Evolutionary conservation across 768 basidiomycete genomes (phyloP), one percentile per base, ranked within the genome.

Genomic region (Boletus rubropictus): DNA sequence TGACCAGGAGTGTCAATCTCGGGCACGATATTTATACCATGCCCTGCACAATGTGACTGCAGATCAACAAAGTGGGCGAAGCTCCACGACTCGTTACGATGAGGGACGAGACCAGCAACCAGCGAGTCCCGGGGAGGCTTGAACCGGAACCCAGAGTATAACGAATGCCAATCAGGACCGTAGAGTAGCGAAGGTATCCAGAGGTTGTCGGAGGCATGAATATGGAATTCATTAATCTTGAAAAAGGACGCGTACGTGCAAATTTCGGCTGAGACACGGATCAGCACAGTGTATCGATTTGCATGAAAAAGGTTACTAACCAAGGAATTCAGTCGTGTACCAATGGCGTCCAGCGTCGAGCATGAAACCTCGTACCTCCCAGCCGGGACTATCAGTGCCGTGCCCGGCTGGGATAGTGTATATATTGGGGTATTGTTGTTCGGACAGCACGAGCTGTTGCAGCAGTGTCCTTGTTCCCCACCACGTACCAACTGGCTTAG

Each of bases 331-430:
- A 0, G 67, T 59, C 5, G 66, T 56, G 42, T 69, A 74, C 69
- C 70, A 74, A 51, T 75, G 74, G 7, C 72, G 65, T n/a, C 71
- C 74, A 6, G 62, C 67, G 48, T 75, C 74, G 2, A 74, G 61
- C 74, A 74, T 72, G 54, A 74, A 71, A 1, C 73, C 73, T 29
- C 71, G 68, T 3, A 72, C 57, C 40, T 69, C 72, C 72, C 74
- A 74, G 2, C 71, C 72, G 0, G 74, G 73, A 11, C 64, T 53
- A 54, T 75, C 72, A 0, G 60, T 55, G 1, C 69, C 69, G 1
- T 51, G 58, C 2, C 72, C 73, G 2, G 63, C 53, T 18, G 69
- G 62, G 14, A 73, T 50, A 10, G 27, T 28, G 6, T 58, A 60
- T n/a, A 49, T 42, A 31, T 34, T 47, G 1, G 46, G 21, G 4